Conservation (phyloP, 1,284 basidiomycete species). For the Meripilus lineatus region DNA sequence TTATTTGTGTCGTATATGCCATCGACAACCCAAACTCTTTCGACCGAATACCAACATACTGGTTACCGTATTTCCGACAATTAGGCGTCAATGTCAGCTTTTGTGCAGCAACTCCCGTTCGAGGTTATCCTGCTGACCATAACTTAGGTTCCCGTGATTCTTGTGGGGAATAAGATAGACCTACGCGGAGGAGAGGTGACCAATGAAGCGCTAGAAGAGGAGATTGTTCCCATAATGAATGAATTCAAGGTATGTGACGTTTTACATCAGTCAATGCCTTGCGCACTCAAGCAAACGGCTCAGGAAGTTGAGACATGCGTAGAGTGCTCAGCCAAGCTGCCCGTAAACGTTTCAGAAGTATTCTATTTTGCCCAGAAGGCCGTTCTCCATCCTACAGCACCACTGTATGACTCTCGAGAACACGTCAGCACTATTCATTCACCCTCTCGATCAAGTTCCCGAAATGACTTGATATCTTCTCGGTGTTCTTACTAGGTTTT, state of each 20-base stretch:
- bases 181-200: conserved; percentile 89
- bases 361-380: conserved; percentile 99
- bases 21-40: conserved; percentile 96
- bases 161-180: conserved; percentile 99
- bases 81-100: conserved; percentile 83
- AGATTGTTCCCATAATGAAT: conserved; percentile 93
- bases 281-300: conserved; percentile 10
- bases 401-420: conserved; percentile 93
- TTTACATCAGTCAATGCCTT: background rate
- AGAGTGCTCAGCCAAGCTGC: conserved; percentile 89
- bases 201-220: conserved; percentile 91
- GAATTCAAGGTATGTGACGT: conserved; percentile 81
- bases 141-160: conserved; percentile 85
- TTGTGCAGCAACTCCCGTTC: conserved; percentile 10
- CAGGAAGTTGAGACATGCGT: conserved; percentile 98
- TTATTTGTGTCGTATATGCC: conserved; percentile 96
- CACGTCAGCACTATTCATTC: conserved; percentile 54
- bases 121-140: conserved; percentile 2
- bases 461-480: conserved; percentile 7
- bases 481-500: conserved; percentile 57
- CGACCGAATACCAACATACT: conserved; percentile 96
- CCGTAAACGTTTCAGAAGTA: conserved; percentile 95
- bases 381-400: conserved; percentile 95
- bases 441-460: background rate
- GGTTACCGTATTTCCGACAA: conserved; percentile 96